Conservation (phyloP, 495 filamentous ascomycete genomes). For the Aspergillus kassunensis region DNA sequence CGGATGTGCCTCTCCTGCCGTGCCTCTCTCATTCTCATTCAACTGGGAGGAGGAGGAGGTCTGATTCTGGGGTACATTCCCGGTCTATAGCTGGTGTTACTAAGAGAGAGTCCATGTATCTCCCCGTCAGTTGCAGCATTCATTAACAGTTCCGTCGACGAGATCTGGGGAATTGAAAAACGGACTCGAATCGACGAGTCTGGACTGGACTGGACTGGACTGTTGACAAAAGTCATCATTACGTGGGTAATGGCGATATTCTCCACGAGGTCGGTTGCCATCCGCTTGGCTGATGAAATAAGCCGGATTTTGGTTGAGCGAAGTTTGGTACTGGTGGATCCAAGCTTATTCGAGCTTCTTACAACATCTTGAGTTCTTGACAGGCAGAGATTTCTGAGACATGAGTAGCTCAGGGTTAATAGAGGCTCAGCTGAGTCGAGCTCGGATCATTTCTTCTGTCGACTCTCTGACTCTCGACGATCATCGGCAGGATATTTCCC, state of each 20-base stretch:
- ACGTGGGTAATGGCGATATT: background rate
- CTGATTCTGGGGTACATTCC: background rate
- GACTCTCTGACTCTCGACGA: background rate
- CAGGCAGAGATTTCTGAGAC: too few relatives aligned
- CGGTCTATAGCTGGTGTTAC: background rate
- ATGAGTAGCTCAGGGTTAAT: too few relatives aligned
- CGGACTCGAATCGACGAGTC: background rate
- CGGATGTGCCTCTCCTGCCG: conserved; percentile 8
- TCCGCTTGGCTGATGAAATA: background rate
- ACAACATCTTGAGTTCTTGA: too few relatives aligned
- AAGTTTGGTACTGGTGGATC: background rate
- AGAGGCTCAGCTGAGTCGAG: background rate
- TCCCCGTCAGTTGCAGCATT: background rate
- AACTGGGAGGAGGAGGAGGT: background rate
- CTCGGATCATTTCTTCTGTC: background rate
- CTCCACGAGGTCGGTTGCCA: background rate
- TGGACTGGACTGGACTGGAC: too few relatives aligned
- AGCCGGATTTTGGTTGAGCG: too few relatives aligned
- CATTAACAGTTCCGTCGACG: background rate
- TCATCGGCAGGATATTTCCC: background rate
- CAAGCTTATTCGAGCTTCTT: conserved; percentile 6
- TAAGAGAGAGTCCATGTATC: background rate
- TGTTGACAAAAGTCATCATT: background rate
- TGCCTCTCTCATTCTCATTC: background rate
- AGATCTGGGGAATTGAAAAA: background rate